phyloP scores from a whole-genome alignment of 2,329 filamentous ascomycete genomes.

The Xylariaceae sp. region DNA sequence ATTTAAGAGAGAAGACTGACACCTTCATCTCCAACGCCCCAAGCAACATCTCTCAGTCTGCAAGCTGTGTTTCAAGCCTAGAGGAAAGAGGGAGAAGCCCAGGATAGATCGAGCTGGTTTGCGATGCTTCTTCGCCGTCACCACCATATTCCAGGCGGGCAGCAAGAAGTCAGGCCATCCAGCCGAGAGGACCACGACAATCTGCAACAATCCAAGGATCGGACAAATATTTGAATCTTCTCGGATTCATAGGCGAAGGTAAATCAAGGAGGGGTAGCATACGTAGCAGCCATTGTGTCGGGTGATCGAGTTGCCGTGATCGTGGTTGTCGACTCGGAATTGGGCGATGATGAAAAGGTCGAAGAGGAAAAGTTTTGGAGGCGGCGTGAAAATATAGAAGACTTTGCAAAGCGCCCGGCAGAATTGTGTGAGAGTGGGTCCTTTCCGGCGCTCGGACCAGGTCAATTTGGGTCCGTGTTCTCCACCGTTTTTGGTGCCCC shows the following conservation, averaged over 20 bases:
- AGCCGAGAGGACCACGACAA: constrained; percentile 83
- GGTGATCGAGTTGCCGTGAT: constrained; percentile 25
- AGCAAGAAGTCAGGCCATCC: constrained; percentile 45
- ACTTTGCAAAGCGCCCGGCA: constrained; percentile 17
- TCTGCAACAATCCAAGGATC: constrained; percentile 56
- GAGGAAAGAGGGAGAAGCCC: constrained; percentile 52
- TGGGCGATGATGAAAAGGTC: constrained; percentile 23
- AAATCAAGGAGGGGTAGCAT: constrained; percentile 42
- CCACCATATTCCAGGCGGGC: constrained; percentile 28
- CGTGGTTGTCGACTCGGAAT: constrained; percentile 28
- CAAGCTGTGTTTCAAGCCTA: constrained; percentile 45
- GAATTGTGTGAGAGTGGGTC: constrained; percentile 16
- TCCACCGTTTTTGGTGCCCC: background rate
- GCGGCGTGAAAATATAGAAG: constrained; percentile 9
- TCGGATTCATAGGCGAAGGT: constrained; percentile 28
- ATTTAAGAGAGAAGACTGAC: constrained; percentile 67
- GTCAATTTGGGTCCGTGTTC: background rate
- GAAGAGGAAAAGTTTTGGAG: constrained; percentile 13
- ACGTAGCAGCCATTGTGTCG: constrained; percentile 36
- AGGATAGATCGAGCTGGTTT: constrained; percentile 77
- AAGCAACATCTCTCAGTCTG: constrained; percentile 53
- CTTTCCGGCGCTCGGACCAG: constrained; percentile 12
- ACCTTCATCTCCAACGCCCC: constrained; percentile 78
- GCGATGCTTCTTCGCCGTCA: constrained; percentile 34
- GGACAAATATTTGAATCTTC: constrained; percentile 38